Conservation (phyloP, 1,139 yeast genomes). For the Lodderomyces metapsilosis region DNA sequence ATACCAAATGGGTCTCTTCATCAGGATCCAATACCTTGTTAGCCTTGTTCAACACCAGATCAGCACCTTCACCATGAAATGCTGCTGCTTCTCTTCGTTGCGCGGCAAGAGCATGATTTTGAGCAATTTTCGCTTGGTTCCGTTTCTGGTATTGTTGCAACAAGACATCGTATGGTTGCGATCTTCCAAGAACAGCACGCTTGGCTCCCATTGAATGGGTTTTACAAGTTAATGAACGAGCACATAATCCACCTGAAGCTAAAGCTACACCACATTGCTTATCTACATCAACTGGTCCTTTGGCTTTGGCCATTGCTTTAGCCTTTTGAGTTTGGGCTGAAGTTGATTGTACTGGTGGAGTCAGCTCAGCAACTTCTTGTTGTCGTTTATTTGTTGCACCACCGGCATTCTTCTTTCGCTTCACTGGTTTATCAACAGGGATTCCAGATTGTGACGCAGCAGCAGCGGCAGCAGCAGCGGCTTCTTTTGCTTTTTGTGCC, state of each 20-base stretch:
- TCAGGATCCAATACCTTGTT: constrained; percentile 60
- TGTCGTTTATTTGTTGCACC: constrained; percentile 22
- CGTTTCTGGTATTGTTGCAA: constrained; percentile 88
- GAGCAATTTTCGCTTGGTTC: constrained; percentile 88
- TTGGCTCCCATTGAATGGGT: constrained; percentile 99
- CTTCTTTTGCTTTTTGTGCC: constrained; percentile 46
- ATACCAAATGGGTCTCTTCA: constrained; percentile 89
- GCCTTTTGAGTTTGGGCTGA: constrained; percentile 31
- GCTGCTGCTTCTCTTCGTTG: constrained; percentile 48
- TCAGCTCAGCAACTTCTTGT: constrained; percentile 9
- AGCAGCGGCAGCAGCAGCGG: constrained; percentile 43
- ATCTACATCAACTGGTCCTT: constrained; percentile 90
- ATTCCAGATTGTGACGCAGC: constrained; percentile 12
- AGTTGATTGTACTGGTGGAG: constrained; percentile 15
- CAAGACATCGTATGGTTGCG: constrained; percentile 86
- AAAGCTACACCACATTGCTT: constrained; percentile 95
- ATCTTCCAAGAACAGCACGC: constrained; percentile 89
- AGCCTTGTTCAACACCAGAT: constrained; percentile 20
- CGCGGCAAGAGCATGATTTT: constrained; percentile 69
- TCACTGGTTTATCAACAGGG: constrained; percentile 8
- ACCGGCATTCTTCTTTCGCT: constrained; percentile 24
- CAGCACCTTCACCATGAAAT: constrained; percentile 27
- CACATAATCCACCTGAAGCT: constrained; percentile 91
- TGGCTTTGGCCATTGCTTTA: constrained; percentile 54
- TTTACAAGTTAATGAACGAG: constrained; percentile 92